Evolutionary conservation across 2,329 filamentous ascomycete species (phyloP), one percentile per base, ranked within the genome.

Genomic region (Penicillium psychrosexuale): DNA sequence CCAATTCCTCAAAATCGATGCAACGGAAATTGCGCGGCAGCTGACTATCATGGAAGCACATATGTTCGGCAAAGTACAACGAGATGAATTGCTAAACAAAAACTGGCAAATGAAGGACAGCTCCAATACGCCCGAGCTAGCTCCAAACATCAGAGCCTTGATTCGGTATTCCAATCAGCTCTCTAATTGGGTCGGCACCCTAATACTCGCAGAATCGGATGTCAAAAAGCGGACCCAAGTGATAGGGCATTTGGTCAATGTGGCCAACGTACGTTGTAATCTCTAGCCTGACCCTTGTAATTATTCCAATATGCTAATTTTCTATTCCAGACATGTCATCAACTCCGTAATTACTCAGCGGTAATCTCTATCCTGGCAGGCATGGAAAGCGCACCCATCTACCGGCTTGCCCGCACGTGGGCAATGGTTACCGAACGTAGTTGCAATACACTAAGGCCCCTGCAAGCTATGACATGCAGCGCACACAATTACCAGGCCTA

Each of bases 181-280:
- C 78, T 96, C 93, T 6, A 97, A 97, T 69, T 97, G 92, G 91
- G 92, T 97, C 31, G 92, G 91, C 17, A 91, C 96, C 72, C 95
- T 96, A 89, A 96, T 97, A 60, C 75, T 97, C 55, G 91, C 88
- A 0, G 92, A 97, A 73, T 83, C 87, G 65, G 93, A 97, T 68
- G 87, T 96, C 60, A 95, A 93, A 79, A 92, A 93, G 73, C 84
- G 93, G 63, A 91, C 96, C 17, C 87, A 93, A 36, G 90, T 97
- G 40, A 96, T 97, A 73, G 97, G 96, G 72, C 91, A 97, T 73
- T 96, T 97, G 75, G 89, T 97, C 53, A 83, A 87, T 24, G 90
- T 97, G 57, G 92, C 92, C 53, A 92, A 96, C 77, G 90, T 94
- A 80, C 12, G 57, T 34, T 12, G 13, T 47, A 30, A 24, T 38